A percentile compares a stretch with the other conserved stretches of the same genome.
Conservation (phyloP, 768 basidiomycete species). For the Lyophyllum semitale region DNA sequence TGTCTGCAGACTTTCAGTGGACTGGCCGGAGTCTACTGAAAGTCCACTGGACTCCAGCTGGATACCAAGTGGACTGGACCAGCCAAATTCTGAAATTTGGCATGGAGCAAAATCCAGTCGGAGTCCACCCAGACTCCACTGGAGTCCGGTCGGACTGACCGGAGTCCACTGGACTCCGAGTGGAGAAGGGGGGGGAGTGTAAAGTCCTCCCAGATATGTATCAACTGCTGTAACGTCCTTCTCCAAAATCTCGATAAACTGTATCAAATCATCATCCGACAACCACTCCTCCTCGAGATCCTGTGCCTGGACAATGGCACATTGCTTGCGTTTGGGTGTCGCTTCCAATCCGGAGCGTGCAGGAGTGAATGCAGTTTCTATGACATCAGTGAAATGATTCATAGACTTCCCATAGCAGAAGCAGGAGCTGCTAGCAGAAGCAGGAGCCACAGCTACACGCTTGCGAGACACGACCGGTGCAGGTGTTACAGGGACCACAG, state of each 20-base stretch:
- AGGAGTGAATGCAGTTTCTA: background rate
- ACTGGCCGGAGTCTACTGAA: too few species aligned
- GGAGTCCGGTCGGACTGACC: too few species aligned
- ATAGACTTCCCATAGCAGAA: background rate
- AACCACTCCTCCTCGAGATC: constrained; percentile 5
- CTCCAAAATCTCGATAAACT: constrained; percentile 1
- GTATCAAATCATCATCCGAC: background rate
- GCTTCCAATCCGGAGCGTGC: background rate
- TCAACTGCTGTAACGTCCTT: background rate
- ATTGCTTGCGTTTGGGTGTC: background rate
- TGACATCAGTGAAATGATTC: background rate
- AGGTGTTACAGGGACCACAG: background rate
- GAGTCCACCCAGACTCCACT: too few species aligned
- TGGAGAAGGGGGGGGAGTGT: too few species aligned
- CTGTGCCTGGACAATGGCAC: background rate
- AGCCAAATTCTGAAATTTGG: too few species aligned
- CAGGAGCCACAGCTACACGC: background rate
- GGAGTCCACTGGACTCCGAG: too few species aligned
- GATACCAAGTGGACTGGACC: too few species aligned
- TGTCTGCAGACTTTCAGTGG: too few species aligned
- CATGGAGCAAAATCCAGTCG: too few species aligned
- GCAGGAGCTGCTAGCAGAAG: background rate
- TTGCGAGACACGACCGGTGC: background rate
- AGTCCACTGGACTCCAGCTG: too few species aligned
- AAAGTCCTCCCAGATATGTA: too few species aligned